Percentiles rank a stretch among this genome's conserved stretches.
Conservation (phyloP, 1,284 basidiomycete species). For the Heterobasidion irregulare region DNA sequence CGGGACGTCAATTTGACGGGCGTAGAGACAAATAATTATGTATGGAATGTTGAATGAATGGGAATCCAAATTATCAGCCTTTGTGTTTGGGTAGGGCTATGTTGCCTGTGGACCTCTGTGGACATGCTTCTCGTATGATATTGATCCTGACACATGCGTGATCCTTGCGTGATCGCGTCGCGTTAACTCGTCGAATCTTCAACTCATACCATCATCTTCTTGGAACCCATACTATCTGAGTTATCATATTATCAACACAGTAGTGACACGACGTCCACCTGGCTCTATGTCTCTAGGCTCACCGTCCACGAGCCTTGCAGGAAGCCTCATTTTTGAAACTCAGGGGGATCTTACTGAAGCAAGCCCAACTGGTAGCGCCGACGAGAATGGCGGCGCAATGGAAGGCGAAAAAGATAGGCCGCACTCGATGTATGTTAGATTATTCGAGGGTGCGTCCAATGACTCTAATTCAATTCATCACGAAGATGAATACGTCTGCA, state of each 20-base stretch:
- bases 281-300: background rate
- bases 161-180: no score
- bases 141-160: no score
- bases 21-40: no score
- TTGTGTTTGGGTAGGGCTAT: no score
- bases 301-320: background rate
- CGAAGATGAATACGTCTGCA: slow-evolving; percentile 13
- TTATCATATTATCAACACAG: background rate
- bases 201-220: no score
- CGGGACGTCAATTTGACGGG: no score
- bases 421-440: slow-evolving; percentile 48
- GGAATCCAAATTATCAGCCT: no score
- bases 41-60: no score
- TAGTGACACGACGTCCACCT: background rate
- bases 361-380: background rate
- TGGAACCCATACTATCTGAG: no score
- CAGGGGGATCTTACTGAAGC: background rate
- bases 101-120: no score
- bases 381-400: background rate
- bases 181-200: no score
- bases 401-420: background rate
- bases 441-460: slow-evolving; percentile 37
- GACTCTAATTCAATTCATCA: background rate
- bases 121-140: no score
- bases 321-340: background rate